Conservation (phyloP, 495 filamentous ascomycete genomes). For the Terfezia claveryi region DNA sequence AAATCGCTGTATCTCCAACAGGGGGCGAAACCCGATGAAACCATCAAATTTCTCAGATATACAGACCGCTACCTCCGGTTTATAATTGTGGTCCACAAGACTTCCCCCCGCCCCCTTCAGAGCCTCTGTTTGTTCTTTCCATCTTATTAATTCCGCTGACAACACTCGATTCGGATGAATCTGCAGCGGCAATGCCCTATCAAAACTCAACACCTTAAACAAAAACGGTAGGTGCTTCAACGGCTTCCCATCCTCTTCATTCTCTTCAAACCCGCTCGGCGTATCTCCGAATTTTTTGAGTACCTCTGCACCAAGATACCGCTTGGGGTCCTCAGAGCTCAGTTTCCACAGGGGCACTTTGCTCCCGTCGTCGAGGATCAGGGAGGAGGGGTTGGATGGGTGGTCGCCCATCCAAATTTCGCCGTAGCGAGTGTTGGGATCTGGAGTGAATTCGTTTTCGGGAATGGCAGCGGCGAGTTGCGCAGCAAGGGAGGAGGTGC, state of each 20-base stretch:
- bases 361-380: conserved; percentile 29
- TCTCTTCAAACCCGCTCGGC: background rate
- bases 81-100: conserved; percentile 52
- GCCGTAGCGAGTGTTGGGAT: conserved; percentile 42
- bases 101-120: conserved; percentile 32
- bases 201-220: conserved; percentile 59
- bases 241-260: conserved; percentile 17
- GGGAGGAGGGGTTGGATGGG: conserved; percentile 38
- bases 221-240: conserved; percentile 42
- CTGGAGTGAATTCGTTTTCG: conserved; percentile 41
- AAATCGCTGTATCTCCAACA: conserved; percentile 35
- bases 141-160: conserved; percentile 27
- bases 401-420: conserved; percentile 67
- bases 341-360: conserved; percentile 44
- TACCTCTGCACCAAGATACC: conserved; percentile 40
- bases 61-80: conserved; percentile 63
- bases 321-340: conserved; percentile 38
- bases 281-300: conserved; percentile 29
- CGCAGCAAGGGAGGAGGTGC: conserved; percentile 47
- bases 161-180: conserved; percentile 52
- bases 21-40: conserved; percentile 54
- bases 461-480: conserved; percentile 46
- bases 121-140: no score
- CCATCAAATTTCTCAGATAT: conserved; percentile 49
- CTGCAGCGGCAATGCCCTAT: conserved; percentile 62